phyloP scores from a whole-genome alignment of 371 early-diverging fungal genomes.

The Mucor lusitanicus region DNA sequence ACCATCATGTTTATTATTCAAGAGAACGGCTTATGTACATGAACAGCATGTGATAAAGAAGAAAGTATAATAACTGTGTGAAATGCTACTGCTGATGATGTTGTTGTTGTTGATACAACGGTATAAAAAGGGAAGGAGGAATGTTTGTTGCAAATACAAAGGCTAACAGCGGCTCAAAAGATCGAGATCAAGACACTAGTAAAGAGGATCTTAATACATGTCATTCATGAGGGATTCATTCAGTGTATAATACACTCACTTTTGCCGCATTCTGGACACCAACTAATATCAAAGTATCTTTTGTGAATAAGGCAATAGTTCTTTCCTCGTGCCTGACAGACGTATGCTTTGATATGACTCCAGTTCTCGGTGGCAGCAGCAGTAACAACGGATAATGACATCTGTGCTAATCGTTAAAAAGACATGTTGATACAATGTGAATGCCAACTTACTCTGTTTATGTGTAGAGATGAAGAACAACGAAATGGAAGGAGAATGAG shows the following conservation, averaged over 20 bases:
- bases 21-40: background rate
- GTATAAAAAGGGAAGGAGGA: background rate
- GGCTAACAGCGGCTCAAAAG: too few relatives aligned
- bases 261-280: constrained; percentile 44
- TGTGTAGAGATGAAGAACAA: background rate
- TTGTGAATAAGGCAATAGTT: constrained; percentile 43
- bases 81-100: background rate
- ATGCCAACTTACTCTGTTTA: background rate
- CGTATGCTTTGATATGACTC: background rate
- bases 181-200: background rate
- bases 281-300: constrained; percentile 42
- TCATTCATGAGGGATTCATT: background rate
- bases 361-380: background rate
- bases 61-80: background rate
- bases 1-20: background rate
- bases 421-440: background rate
- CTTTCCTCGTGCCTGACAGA: constrained; percentile 25
- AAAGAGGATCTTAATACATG: background rate
- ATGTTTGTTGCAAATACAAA: background rate
- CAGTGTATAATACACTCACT: constrained; percentile 6
- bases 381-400: background rate
- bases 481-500: background rate
- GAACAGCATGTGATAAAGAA: background rate
- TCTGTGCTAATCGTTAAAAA: background rate
- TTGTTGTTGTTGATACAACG: background rate